phyloP scores from a whole-genome alignment of 192 early-diverging fungal genomes.

The Polychytrium aggregatum region DNA sequence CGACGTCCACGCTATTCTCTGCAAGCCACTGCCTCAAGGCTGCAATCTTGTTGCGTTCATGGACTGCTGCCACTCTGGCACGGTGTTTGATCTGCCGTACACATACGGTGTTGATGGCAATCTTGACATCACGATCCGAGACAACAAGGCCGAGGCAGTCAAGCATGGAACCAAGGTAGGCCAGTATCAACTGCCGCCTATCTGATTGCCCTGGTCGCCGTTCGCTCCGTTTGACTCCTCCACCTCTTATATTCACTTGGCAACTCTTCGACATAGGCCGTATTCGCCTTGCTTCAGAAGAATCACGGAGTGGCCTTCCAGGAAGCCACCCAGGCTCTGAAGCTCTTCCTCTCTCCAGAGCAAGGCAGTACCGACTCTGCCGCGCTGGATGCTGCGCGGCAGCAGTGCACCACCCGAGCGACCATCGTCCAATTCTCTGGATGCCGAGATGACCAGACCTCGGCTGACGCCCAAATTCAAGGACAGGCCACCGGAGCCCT shows the following conservation, averaged over 20 bases:
- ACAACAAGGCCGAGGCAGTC: constrained; percentile 22
- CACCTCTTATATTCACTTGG: too few relatives aligned
- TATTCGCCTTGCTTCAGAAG: constrained; percentile 15
- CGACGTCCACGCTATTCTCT: constrained; percentile 21
- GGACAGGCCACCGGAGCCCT: constrained; percentile 54
- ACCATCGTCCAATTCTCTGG: constrained; percentile 56
- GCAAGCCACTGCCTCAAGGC: constrained; percentile 22
- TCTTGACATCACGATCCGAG: constrained; percentile 18
- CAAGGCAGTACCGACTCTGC: constrained; percentile 3
- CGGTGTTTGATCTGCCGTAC: constrained; percentile 33
- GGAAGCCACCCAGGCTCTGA: constrained; percentile 12
- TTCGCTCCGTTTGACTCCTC: too few relatives aligned
- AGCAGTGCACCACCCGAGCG: constrained; percentile 16
- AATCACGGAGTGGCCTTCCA: constrained; percentile 18
- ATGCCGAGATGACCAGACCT: constrained; percentile 64
- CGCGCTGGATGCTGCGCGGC: constrained; percentile 7
- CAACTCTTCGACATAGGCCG: too few relatives aligned
- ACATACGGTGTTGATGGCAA: constrained; percentile 30
- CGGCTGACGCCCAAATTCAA: constrained; percentile 56
- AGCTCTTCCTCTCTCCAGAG: not conserved
- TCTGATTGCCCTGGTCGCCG: too few relatives aligned
- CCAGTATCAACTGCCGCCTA: too few relatives aligned
- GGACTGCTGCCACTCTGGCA: constrained; percentile 43
- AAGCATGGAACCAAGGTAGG: constrained; percentile 16
- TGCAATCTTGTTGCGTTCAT: constrained; percentile 26